A percentile compares a stretch with the other conserved stretches of the same genome.
These are phyloP conservation scores for Fraxinus latifolia DNA, from an alignment of 305 asterid genomes.

Conservation along the genomic window DNA sequence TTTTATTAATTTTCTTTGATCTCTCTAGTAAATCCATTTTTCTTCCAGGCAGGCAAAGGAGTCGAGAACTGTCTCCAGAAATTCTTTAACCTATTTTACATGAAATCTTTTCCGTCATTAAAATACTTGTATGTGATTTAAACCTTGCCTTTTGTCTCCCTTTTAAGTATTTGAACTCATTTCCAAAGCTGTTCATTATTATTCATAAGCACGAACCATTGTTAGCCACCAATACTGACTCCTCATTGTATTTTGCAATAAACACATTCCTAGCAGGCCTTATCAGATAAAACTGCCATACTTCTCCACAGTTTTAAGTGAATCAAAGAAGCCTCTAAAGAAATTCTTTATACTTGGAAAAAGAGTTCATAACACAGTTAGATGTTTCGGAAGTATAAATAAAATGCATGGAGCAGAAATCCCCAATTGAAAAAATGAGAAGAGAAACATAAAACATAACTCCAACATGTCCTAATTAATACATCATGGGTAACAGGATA, in stretches of 20 bases:
- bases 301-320: not conserved
- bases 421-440: not conserved
- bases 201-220: not conserved
- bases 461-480: not conserved
- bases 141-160: not conserved
- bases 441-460: not conserved
- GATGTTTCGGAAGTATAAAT: not conserved
- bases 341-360: not conserved
- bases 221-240: not conserved
- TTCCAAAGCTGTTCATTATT: not conserved
- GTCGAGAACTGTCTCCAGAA: not conserved
- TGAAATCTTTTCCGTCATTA: not conserved
- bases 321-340: not conserved
- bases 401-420: not conserved
- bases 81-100: not conserved
- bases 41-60: not conserved
- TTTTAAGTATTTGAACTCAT: not conserved
- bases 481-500: not conserved
- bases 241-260: not conserved
- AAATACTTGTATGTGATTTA: not conserved
- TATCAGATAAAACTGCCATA: not conserved
- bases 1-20: not conserved
- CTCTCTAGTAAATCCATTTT: not conserved
- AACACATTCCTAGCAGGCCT: not conserved
- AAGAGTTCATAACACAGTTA: not conserved